Conservation (phyloP, 2,329 filamentous ascomycete genomes). For the Incumbomyces lentus region DNA sequence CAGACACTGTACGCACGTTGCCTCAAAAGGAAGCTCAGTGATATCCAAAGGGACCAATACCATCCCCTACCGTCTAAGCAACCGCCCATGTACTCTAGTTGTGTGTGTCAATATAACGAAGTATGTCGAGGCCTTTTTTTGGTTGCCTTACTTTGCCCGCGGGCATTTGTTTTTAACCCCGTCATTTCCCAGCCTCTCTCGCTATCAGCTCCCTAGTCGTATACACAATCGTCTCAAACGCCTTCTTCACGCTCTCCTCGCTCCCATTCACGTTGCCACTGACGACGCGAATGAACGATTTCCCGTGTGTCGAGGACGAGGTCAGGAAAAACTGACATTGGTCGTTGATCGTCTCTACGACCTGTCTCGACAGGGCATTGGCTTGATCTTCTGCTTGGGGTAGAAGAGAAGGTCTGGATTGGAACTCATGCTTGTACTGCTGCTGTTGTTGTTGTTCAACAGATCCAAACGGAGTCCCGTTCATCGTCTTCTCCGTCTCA, state of each 20-base stretch:
- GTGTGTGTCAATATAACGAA: too few relatives aligned
- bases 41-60: too few relatives aligned
- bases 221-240: slow-evolving; percentile 64
- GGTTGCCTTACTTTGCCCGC: too few relatives aligned
- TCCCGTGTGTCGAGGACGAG: slow-evolving; percentile 59
- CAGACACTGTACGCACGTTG: too few relatives aligned
- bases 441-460: slow-evolving; percentile 4
- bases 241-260: slow-evolving; percentile 58
- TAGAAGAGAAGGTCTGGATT: slow-evolving; percentile 13
- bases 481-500: slow-evolving; percentile 3
- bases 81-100: too few relatives aligned
- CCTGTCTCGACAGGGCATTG: slow-evolving; percentile 59
- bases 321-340: slow-evolving; percentile 75
- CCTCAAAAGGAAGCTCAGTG: too few relatives aligned
- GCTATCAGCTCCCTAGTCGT: slow-evolving; percentile 47
- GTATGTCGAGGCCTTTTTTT: too few relatives aligned
- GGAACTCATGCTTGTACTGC: background rate
- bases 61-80: too few relatives aligned
- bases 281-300: slow-evolving; percentile 72
- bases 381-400: slow-evolving; percentile 40
- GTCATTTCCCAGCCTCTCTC: slow-evolving; percentile 1
- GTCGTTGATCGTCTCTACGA: slow-evolving; percentile 66
- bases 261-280: slow-evolving; percentile 61
- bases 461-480: slow-evolving; percentile 4
- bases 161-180: background rate